These are phyloP conservation scores for Senna tora DNA, from an alignment of 306 rosid species.

Conservation along the genomic window DNA sequence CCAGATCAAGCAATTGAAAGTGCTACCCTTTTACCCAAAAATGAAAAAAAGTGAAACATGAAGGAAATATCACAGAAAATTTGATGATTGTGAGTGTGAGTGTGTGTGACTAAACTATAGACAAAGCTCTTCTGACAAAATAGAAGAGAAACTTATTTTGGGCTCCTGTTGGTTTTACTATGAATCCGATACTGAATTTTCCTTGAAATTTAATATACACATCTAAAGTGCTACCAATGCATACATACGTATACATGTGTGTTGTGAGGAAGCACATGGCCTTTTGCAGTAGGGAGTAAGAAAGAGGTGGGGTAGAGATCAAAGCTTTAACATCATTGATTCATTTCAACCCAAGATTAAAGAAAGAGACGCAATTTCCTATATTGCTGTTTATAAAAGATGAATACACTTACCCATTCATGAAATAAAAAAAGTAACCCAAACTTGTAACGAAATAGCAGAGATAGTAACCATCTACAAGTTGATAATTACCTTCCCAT, in stretches of 20 bases:
- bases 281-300: too few species aligned
- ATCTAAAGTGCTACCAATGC: too few species aligned
- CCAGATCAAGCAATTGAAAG: constrained; percentile 8
- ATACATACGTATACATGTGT: too few species aligned
- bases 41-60: constrained; percentile 7
- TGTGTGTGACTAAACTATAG: constrained; percentile 10
- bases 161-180: not conserved
- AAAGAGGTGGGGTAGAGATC: too few species aligned
- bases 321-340: too few species aligned
- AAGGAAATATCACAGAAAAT: not conserved
- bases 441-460: constrained; percentile 21
- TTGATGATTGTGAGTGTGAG: not conserved
- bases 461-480: constrained; percentile 20
- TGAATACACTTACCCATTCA: constrained; percentile 5
- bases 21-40: constrained; percentile 19
- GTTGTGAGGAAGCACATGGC: too few species aligned
- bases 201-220: too few species aligned
- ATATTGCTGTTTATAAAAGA: not conserved
- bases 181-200: too few species aligned
- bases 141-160: not conserved
- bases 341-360: too few species aligned
- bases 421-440: constrained; percentile 10
- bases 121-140: constrained; percentile 18
- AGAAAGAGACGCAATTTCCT: too few species aligned
- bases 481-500: constrained; percentile 72